A percentile compares a stretch with the other conserved stretches of the same genome.
Conservation (phyloP, 2,329 filamentous ascomycete species). For the Trichoderma koningiopsis region DNA sequence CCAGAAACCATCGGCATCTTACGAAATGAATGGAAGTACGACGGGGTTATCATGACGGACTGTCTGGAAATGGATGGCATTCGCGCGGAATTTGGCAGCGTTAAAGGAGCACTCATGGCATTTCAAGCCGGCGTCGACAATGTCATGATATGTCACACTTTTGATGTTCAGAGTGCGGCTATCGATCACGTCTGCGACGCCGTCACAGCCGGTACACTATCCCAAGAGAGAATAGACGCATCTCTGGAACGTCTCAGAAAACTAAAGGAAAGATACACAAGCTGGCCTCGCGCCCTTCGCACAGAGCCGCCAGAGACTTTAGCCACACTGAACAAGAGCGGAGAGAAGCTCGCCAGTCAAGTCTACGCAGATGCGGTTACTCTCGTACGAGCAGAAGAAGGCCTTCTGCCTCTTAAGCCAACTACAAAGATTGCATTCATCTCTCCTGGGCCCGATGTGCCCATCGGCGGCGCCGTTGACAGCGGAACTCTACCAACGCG, state of each 20-base stretch:
- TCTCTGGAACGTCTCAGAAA: constrained; percentile 29
- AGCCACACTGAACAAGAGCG: constrained; percentile 26
- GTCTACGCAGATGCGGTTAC: constrained; percentile 31
- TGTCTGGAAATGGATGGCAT: constrained; percentile 36
- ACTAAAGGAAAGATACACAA: constrained; percentile 32
- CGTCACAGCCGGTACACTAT: constrained; percentile 27
- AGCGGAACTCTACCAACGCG: constrained; percentile 32
- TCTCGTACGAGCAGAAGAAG: constrained; percentile 29
- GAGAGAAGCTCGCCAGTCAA: constrained; percentile 27
- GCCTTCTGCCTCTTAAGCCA: constrained; percentile 28
- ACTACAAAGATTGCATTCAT: constrained; percentile 32
- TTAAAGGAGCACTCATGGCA: constrained; percentile 32
- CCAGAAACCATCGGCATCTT: constrained; percentile 32
- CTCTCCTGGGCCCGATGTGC: constrained; percentile 33
- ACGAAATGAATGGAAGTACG: constrained; percentile 30
- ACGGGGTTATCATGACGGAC: constrained; percentile 34
- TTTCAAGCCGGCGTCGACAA: constrained; percentile 35
- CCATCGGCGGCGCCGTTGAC: constrained; percentile 32
- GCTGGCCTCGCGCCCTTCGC: constrained; percentile 31
- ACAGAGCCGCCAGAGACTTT: constrained; percentile 21
- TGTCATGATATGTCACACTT: constrained; percentile 36
- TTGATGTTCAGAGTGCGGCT: constrained; percentile 31
- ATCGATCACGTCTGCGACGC: constrained; percentile 33
- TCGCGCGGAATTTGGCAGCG: constrained; percentile 32
- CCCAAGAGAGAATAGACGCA: constrained; percentile 27